A percentile compares a stretch with the other conserved stretches of the same genome.
Evolutionary conservation across 306 rosid species (phyloP).

Genomic region (Glycine latifolia): DNA sequence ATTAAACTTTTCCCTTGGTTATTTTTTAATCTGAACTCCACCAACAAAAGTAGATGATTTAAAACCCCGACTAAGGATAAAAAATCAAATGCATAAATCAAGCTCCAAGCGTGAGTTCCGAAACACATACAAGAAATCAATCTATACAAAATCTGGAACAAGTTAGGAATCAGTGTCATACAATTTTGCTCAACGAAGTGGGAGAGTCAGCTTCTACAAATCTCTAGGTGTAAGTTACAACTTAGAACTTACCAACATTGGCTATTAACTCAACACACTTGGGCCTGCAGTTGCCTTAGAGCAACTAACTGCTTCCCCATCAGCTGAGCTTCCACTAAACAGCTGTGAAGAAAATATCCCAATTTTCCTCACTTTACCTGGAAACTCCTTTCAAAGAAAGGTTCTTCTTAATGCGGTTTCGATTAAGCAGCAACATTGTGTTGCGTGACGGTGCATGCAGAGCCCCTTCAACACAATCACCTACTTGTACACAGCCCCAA

Average conservation of each 20-base stretch:
- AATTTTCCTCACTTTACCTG: constrained; percentile 68
- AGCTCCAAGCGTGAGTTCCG: constrained; percentile 31
- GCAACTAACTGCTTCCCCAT: constrained; percentile 64
- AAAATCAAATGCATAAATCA: constrained; percentile 8
- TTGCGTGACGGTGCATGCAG: constrained; percentile 70
- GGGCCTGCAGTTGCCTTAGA: constrained; percentile 62
- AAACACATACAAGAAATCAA: constrained; percentile 43
- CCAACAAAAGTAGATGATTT: neutral
- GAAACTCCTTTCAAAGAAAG: constrained; percentile 70
- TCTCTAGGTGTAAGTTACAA: constrained; percentile 15
- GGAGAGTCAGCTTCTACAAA: constrained; percentile 43
- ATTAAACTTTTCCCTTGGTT: constrained; percentile 33
- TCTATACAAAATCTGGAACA: constrained; percentile 45
- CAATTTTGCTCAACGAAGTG: constrained; percentile 35
- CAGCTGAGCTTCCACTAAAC: constrained; percentile 58
- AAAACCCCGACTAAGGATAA: constrained; percentile 1
- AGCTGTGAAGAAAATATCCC: constrained; percentile 60
- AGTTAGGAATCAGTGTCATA: constrained; percentile 45
- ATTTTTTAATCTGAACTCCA: constrained; percentile 10
- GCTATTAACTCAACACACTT: constrained; percentile 54
- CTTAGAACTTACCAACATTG: constrained; percentile 8
- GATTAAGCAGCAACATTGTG: constrained; percentile 65
- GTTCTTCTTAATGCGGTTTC: constrained; percentile 70
- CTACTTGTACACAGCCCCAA: constrained; percentile 76
- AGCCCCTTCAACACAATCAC: constrained; percentile 83